Evolutionary conservation across 805 yeast genomes (phyloP).

Genomic region (Ogataea pignaliae): DNA sequence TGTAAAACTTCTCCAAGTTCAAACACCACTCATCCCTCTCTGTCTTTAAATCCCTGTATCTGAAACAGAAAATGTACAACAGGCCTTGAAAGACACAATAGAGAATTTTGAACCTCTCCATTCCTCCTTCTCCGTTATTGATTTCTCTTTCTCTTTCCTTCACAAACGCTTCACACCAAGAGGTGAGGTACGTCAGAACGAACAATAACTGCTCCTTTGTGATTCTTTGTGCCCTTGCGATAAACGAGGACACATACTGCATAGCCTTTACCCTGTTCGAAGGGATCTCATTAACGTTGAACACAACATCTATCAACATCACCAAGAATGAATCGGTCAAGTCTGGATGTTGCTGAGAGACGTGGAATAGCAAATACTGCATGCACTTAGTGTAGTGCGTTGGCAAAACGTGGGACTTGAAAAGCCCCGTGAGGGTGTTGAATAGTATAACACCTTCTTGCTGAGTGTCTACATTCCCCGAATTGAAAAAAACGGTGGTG

Average conservation of each 20-base stretch:
- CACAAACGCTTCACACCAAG: slow-evolving; percentile 80
- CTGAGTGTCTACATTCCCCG: slow-evolving; percentile 38
- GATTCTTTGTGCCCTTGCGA: slow-evolving; percentile 79
- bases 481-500: slow-evolving; percentile 45
- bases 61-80: slow-evolving; percentile 86
- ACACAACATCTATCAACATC: slow-evolving; percentile 75
- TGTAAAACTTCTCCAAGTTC: slow-evolving; percentile 80
- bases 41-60: slow-evolving; percentile 53
- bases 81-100: slow-evolving; percentile 90
- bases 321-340: slow-evolving; percentile 82
- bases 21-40: slow-evolving; percentile 63
- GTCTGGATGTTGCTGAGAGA: slow-evolving; percentile 77
- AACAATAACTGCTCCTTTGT: slow-evolving; percentile 70
- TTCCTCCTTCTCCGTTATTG: slow-evolving; percentile 56
- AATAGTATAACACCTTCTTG: slow-evolving; percentile 59
- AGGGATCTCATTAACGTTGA: slow-evolving; percentile 60
- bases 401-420: slow-evolving; percentile 79
- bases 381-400: slow-evolving; percentile 88
- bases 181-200: slow-evolving; percentile 75
- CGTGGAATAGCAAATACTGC: slow-evolving; percentile 77
- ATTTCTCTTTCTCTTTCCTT: slow-evolving; percentile 84
- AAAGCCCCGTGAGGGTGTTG: slow-evolving; percentile 69
- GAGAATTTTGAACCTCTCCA: slow-evolving; percentile 86
- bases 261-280: slow-evolving; percentile 82
- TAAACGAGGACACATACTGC: slow-evolving; percentile 86